These are phyloP conservation scores for Stenogyne calaminthoides DNA, from an alignment of 305 asterid genomes.

Conservation along the genomic window DNA sequence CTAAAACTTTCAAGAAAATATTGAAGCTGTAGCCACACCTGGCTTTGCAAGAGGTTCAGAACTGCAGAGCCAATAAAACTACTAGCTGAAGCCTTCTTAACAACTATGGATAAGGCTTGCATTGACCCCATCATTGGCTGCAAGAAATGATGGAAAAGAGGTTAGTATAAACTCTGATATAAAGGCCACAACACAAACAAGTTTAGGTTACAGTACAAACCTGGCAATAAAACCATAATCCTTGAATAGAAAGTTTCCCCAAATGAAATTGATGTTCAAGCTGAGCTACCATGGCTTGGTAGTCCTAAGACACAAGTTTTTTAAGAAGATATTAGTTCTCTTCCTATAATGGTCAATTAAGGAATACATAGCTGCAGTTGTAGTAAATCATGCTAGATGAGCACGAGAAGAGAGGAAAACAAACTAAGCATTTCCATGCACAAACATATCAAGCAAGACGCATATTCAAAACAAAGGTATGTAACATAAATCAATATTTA, in stretches of 20 bases:
- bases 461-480: constrained; percentile 23
- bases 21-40: constrained; percentile 45
- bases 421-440: constrained; percentile 29
- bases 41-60: constrained; percentile 94
- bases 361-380: constrained; percentile 20
- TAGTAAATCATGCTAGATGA: constrained; percentile 20
- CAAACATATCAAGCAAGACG: background rate
- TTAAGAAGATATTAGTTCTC: constrained; percentile 31
- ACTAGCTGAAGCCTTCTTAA: constrained; percentile 81
- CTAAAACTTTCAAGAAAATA: constrained; percentile 8
- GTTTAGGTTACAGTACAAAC: constrained; percentile 44
- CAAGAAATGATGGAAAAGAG: constrained; percentile 32
- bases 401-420: constrained; percentile 16
- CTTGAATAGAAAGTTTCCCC: constrained; percentile 94
- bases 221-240: constrained; percentile 99
- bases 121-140: constrained; percentile 98
- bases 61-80: constrained; percentile 83
- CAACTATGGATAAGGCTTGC: constrained; percentile 86
- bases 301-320: constrained; percentile 61
- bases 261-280: constrained; percentile 97
- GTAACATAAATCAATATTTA: background rate
- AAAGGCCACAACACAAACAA: constrained; percentile 16
- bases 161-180: constrained; percentile 20
- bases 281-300: constrained; percentile 98
- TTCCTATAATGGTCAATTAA: constrained; percentile 20